phyloP scores from a whole-genome alignment of 495 filamentous ascomycete species.

The Friedmanniomyces endolithicus region DNA sequence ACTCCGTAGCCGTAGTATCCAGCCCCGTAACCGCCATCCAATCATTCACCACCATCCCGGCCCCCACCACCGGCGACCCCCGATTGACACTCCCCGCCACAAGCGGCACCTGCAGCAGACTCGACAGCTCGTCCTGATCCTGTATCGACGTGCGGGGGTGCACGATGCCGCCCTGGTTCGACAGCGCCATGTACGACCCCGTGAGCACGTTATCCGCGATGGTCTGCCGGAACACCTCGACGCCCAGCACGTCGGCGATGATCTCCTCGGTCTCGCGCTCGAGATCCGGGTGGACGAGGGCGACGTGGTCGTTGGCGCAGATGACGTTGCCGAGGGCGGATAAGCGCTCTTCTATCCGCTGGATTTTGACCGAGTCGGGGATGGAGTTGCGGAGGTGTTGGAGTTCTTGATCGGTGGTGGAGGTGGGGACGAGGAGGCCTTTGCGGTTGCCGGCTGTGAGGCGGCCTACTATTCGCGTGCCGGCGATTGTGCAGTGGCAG shows the following conservation, averaged over 20 bases:
- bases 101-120: conserved; percentile 84
- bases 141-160: conserved; percentile 94
- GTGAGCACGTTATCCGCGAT: conserved; percentile 93
- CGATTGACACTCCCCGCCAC: conserved; percentile 90
- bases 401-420: conserved; percentile 93
- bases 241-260: conserved; percentile 89
- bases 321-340: conserved; percentile 96
- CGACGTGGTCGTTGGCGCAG: conserved; percentile 90
- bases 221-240: conserved; percentile 97
- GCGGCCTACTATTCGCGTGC: conserved; percentile 87
- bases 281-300: conserved; percentile 89
- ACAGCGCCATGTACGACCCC: conserved; percentile 88
- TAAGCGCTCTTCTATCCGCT: conserved; percentile 90
- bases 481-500: conserved; percentile 93
- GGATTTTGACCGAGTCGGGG: conserved; percentile 79
- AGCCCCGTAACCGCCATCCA: conserved; percentile 93
- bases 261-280: conserved; percentile 60
- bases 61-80: conserved; percentile 84
- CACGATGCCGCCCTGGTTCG: conserved; percentile 92
- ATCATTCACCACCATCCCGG: conserved; percentile 98
- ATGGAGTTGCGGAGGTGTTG: conserved; percentile 91
- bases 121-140: conserved; percentile 94
- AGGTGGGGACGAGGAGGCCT: conserved; percentile 88
- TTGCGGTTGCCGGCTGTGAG: conserved; percentile 94
- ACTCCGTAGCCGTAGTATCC: conserved; percentile 91